These are phyloP conservation scores for Chenopodium suecicum DNA, from an alignment of 148 eudicot genomes.

Conservation along the genomic window DNA sequence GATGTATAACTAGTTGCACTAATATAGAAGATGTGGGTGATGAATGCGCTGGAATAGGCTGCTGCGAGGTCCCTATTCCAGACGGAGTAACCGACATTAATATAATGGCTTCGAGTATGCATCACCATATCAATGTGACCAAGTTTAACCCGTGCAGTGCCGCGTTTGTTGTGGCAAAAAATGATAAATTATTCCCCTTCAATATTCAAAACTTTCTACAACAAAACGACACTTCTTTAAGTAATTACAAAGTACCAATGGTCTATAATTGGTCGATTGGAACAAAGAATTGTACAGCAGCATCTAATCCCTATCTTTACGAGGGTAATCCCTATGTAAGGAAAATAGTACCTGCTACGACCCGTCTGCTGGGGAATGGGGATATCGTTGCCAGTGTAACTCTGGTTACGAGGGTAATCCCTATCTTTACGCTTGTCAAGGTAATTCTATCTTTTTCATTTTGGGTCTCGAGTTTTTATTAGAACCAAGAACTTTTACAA, in stretches of 20 bases:
- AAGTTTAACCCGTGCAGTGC: slow-evolving; percentile 17
- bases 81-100: slow-evolving; percentile 3
- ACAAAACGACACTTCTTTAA: too few relatives aligned
- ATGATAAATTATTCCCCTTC: not conserved
- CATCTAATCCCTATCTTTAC: too few relatives aligned
- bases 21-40: not conserved
- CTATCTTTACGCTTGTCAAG: not conserved
- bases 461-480: too few relatives aligned
- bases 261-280: slow-evolving; percentile 15
- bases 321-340: too few relatives aligned
- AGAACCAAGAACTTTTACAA: too few relatives aligned
- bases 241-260: not conserved
- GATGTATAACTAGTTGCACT: slow-evolving; percentile 19
- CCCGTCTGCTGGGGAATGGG: not conserved
- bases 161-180: slow-evolving; percentile 19
- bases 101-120: not conserved
- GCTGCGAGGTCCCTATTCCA: slow-evolving; percentile 16
- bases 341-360: not conserved
- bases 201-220: too few relatives aligned
- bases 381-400: not conserved
- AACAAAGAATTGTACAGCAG: not conserved
- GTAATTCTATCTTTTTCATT: not conserved
- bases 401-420: not conserved
- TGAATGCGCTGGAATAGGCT: slow-evolving; percentile 22
- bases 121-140: not conserved